Evolutionary conservation across 2,329 filamentous ascomycete genomes (phyloP), one percentile per base, ranked within the genome.

Genomic region (Nemania bipapillata): DNA sequence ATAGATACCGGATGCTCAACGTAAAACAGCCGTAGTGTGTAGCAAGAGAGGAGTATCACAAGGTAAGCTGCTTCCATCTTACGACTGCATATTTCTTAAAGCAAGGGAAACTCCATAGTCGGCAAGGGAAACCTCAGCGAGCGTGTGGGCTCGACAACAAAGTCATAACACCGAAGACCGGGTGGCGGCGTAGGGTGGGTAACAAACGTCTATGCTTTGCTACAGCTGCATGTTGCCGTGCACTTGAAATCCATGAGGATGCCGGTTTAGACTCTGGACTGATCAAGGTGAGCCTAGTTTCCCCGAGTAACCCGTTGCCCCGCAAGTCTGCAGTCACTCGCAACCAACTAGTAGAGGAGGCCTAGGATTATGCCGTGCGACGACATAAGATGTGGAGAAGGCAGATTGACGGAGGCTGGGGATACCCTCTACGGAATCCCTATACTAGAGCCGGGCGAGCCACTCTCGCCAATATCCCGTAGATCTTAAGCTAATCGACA

Each of bases 371-470:
- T 74, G 76, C 72, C 72, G 71, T 75, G 75, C 73, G 68, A 74
- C 70, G 68, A 67, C 66, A 64, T 69, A 70, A 71, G 70, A 60
- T 69, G 72, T 74, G 74, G 71, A 73, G 71, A 74, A 74, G 54
- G 55, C 50, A 77, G 72, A 76, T 74, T 72, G 73, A 75, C 70
- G 75, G 75, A 72, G 75, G 71, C 72, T 66, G 66, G 68, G 71
- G 71, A 73, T 70, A 69, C 73, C 69, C 72, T 68, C 71, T 67
- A 69, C 73, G 71, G 71, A 64, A 72, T 69, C 71, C 72, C 74
- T 72, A 72, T 74, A 75, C 76, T 69, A 71, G 68, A 76, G 70
- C 73, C 75, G 76, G 74, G 75, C 75, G 75, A 76, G 72, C 65
- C 55, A 71, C 62, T 70, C 65, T 71, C 61, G 60, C 67, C 68